Percentiles rank a stretch among this genome's conserved stretches.
Evolutionary conservation across 2,329 filamentous ascomycete species (phyloP).

Genomic region (Scedosporium dehoogii): DNA sequence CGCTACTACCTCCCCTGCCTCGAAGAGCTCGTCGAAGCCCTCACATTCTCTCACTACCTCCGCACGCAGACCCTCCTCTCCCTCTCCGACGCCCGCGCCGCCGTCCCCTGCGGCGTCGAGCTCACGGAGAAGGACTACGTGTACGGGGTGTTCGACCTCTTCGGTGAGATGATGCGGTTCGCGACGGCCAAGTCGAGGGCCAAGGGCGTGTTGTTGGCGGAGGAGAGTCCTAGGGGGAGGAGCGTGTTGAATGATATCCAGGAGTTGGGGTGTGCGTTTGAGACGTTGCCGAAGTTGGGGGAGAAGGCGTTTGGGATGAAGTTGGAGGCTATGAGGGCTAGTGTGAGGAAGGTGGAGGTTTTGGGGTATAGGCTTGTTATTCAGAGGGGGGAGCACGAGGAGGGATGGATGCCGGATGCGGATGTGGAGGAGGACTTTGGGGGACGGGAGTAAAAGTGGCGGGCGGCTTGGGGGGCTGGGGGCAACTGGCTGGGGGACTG

Average conservation of each 20-base stretch:
- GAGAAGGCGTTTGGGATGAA: conserved; percentile 61
- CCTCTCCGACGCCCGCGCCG: conserved; percentile 40
- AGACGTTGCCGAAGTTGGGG: conserved; percentile 55
- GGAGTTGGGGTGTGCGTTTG: conserved; percentile 64
- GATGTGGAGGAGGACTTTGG: conserved; percentile 5
- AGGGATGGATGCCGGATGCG: conserved; percentile 83
- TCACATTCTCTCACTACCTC: conserved; percentile 84
- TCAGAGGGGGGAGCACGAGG: conserved; percentile 76
- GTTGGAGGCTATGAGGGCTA: conserved; percentile 74
- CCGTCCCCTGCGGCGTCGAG: conserved; percentile 42
- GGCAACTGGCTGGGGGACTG: neutral
- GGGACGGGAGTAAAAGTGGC: neutral
- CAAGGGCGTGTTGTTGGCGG: conserved; percentile 48
- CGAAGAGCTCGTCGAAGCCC: conserved; percentile 89
- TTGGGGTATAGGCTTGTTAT: conserved; percentile 82
- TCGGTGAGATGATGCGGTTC: conserved; percentile 95
- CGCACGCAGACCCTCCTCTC: conserved; percentile 65
- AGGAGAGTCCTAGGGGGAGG: conserved; percentile 19
- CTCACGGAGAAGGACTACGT: conserved; percentile 79
- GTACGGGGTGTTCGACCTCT: conserved; percentile 85
- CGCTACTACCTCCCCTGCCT: conserved; percentile 81
- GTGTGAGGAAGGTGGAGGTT: conserved; percentile 89
- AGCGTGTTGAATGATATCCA: conserved; percentile 75
- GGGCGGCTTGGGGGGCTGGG: neutral
- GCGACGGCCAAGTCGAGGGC: conserved; percentile 74